Evolutionary conservation across 2,329 filamentous ascomycete genomes (phyloP).

Genomic region (Phialocephala subalpina): DNA sequence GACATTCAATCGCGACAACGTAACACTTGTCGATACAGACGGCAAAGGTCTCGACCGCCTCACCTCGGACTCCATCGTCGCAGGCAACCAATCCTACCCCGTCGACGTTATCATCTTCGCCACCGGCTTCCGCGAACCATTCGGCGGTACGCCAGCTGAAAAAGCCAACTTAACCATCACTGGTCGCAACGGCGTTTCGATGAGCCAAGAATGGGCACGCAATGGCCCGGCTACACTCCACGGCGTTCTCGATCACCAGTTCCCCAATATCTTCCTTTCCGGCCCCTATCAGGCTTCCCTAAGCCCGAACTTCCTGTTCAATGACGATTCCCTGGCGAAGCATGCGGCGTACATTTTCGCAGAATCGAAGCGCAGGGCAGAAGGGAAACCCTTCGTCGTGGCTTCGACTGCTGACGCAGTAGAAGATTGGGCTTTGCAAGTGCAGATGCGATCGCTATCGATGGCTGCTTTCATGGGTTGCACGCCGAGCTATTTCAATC

Average conservation of each 20-base stretch:
- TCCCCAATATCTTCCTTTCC: conserved; percentile 63
- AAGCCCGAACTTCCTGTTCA: conserved; percentile 49
- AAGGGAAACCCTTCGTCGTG: conserved; percentile 40
- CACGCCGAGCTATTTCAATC: conserved; percentile 62
- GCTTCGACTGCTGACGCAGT: conserved; percentile 56
- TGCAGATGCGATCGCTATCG: conserved; percentile 50
- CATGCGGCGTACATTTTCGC: conserved; percentile 56
- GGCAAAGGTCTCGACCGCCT: conserved; percentile 58
- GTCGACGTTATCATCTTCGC: conserved; percentile 55
- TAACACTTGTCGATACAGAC: conserved; percentile 66
- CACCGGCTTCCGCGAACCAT: conserved; percentile 47
- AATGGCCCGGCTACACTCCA: conserved; percentile 58
- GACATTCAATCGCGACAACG: conserved; percentile 65
- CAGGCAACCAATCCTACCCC: conserved; percentile 55
- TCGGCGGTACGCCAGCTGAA: conserved; percentile 38
- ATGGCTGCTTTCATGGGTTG: conserved; percentile 54
- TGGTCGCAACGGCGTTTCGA: conserved; percentile 53
- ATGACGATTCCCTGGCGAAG: conserved; percentile 46
- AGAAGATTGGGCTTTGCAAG: conserved; percentile 53
- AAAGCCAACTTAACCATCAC: conserved; percentile 48
- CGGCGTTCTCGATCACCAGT: conserved; percentile 55
- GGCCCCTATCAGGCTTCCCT: conserved; percentile 52
- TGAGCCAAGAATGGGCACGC: conserved; percentile 55
- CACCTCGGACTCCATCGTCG: conserved; percentile 56
- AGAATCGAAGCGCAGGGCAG: conserved; percentile 41